phyloP scores from a whole-genome alignment of 352 stramenopile genomes.

The Poterioochromonas sp. region DNA sequence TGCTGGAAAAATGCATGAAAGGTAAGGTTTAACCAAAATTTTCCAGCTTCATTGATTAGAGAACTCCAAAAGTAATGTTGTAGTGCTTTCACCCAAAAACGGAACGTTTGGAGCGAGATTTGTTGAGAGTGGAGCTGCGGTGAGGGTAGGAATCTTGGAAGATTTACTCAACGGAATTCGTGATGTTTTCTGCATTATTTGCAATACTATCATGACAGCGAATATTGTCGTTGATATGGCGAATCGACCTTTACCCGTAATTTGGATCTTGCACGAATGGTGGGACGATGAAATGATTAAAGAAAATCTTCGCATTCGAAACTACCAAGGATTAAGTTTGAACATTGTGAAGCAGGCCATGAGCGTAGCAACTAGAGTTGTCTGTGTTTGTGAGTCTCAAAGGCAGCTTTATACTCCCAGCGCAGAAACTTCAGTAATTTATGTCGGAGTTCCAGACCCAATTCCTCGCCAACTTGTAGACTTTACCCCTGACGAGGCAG shows the following conservation, averaged over 20 bases:
- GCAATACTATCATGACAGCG: slow-evolving; percentile 34
- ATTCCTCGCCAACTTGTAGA: neutral
- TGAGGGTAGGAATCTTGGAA: neutral
- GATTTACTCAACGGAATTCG: slow-evolving; percentile 25
- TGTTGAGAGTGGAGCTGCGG: slow-evolving; percentile 18
- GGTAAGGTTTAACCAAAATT: slow-evolving; percentile 2
- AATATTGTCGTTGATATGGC: slow-evolving; percentile 32
- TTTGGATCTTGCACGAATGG: slow-evolving; percentile 34
- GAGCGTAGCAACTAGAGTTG: neutral
- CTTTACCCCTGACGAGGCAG: slow-evolving; percentile 18
- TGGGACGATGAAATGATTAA: slow-evolving; percentile 33
- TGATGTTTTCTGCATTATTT: slow-evolving; percentile 33
- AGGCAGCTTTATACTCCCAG: neutral
- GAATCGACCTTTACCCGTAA: neutral
- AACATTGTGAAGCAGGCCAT: slow-evolving; percentile 12
- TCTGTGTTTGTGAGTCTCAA: slow-evolving; percentile 27
- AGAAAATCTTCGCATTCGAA: slow-evolving; percentile 30
- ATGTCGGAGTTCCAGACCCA: slow-evolving; percentile 28
- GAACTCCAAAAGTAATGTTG: slow-evolving; percentile 25
- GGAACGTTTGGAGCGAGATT: slow-evolving; percentile 22
- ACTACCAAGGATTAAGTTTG: slow-evolving; percentile 14
- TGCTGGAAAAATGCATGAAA: slow-evolving; percentile 19
- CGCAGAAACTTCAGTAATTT: neutral
- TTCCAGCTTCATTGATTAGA: neutral
- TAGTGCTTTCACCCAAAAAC: slow-evolving; percentile 26